Evolutionary conservation across 805 yeast genomes (phyloP), one percentile per base, ranked within the genome.

Genomic region (Blastobotrys mokoenaii): DNA sequence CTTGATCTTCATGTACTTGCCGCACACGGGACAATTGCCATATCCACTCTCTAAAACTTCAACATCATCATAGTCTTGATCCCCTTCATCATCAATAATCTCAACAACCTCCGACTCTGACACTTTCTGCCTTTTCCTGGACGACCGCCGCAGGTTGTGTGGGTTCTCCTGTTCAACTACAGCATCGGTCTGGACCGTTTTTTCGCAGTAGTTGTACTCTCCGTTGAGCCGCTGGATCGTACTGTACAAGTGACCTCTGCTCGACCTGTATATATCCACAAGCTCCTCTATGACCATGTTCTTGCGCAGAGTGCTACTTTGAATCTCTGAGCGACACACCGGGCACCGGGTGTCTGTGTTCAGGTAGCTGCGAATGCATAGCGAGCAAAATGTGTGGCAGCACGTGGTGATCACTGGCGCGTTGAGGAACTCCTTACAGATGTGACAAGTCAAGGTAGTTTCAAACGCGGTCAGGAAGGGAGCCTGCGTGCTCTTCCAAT

Each of bases 341-440:
- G 97, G 96, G 57, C 97, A 89, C 47, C 72, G 67, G 15, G 74
- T 72, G 27, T 74, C 76, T 33, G 63, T 63, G n/a, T 77, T 66
- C 34, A 89, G 64, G 51, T 82, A 77, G 50, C 82, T 76, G 47
- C 96, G 70, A 25, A 89, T 84, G 61, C 97, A 89, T 11, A 80
- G 71, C 0, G 95, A 85, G 63, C 97, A 89, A 61, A 87, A 89
- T 0, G 89, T 80, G 61, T 89, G 97, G 32, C 84, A 82, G 67
- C 97, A 89, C 1, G 82, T 74, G 0, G 96, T 84, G 37, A 83
- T 65, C 32, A 86, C 85, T 1, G 97, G 96, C 0, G 89, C 84
- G 29, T 66, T 72, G 45, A 84, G 69, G 51, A 82, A 77, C 49
- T 87, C 96, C 56, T 88, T 85, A 63, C 97, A 89, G 8, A 89